Conservation (phyloP, 1,284 basidiomycete species). For the Cryptococcus maquisensis region DNA sequence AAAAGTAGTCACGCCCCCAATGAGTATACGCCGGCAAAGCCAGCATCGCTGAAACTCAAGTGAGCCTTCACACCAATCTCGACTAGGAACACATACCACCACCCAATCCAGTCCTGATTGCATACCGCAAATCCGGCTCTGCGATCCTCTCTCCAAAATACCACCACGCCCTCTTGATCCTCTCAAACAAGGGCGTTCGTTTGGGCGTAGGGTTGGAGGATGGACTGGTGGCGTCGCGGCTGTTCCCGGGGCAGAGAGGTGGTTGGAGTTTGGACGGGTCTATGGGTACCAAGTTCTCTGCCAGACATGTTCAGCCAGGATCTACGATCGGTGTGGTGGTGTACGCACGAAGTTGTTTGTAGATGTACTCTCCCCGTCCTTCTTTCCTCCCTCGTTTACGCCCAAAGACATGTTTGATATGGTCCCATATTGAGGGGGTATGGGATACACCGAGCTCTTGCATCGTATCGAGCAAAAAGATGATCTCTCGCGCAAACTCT, state of each 20-base stretch:
- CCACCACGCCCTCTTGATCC: constrained; percentile 70
- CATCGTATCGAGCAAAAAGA: constrained; percentile 76
- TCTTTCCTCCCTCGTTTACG: constrained; percentile 15
- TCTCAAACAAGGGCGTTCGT: constrained; percentile 59
- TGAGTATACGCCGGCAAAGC: constrained; percentile 83
- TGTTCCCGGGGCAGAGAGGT: constrained; percentile 68
- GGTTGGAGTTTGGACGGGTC: constrained; percentile 60
- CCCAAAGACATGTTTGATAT: constrained; percentile 25
- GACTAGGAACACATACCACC: constrained; percentile 24
- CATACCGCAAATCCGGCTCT: constrained; percentile 77
- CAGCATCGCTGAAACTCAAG: constrained; percentile 57
- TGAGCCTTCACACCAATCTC: not conserved
- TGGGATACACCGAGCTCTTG: constrained; percentile 49
- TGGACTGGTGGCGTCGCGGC: constrained; percentile 76
- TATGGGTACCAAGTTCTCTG: constrained; percentile 62
- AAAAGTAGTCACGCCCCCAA: constrained; percentile 67
- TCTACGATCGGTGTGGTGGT: no score
- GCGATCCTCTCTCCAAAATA: constrained; percentile 63
- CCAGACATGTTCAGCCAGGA: not conserved
- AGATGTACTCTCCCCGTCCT: constrained; percentile 24
- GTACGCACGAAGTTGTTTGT: constrained; percentile 41
- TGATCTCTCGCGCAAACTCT: constrained; percentile 79
- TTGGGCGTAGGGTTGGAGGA: constrained; percentile 66
- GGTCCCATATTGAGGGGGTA: constrained; percentile 25
- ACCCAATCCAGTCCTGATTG: constrained; percentile 70